A percentile compares a stretch with the other conserved stretches of the same genome.
Conservation (phyloP, 441 rosid species). For the Gossypium davidsonii region DNA sequence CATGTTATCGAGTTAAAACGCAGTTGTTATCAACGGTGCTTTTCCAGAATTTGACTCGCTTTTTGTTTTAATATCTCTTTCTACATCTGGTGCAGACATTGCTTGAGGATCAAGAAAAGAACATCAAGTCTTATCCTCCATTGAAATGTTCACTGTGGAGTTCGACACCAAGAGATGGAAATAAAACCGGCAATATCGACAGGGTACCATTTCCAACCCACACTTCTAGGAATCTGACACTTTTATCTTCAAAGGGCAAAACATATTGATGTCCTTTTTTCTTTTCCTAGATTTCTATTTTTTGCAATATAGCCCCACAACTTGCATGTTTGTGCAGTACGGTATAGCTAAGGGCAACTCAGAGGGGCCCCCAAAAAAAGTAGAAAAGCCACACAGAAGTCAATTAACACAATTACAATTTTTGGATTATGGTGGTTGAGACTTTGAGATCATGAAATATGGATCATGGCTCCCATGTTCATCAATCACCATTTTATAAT, state of each 20-base stretch:
- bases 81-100: neutral
- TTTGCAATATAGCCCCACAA: neutral
- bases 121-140: neutral
- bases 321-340: neutral
- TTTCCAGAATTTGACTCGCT: neutral
- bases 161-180: neutral
- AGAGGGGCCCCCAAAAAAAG: neutral
- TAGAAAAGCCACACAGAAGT: neutral
- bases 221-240: neutral
- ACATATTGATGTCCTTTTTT: neutral
- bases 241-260: neutral
- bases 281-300: neutral
- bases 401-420: neutral
- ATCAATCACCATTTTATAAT: neutral
- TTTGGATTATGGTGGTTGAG: neutral
- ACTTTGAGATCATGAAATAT: neutral
- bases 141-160: neutral
- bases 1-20: neutral
- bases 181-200: neutral
- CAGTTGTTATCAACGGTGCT: neutral
- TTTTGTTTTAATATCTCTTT: neutral
- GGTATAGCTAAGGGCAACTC: neutral
- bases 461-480: neutral
- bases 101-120: neutral
- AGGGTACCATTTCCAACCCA: neutral